A percentile compares a stretch with the other conserved stretches of the same genome.
Conservation (phyloP, 805 yeast species). For the Wickerhamiella spandovensis region DNA sequence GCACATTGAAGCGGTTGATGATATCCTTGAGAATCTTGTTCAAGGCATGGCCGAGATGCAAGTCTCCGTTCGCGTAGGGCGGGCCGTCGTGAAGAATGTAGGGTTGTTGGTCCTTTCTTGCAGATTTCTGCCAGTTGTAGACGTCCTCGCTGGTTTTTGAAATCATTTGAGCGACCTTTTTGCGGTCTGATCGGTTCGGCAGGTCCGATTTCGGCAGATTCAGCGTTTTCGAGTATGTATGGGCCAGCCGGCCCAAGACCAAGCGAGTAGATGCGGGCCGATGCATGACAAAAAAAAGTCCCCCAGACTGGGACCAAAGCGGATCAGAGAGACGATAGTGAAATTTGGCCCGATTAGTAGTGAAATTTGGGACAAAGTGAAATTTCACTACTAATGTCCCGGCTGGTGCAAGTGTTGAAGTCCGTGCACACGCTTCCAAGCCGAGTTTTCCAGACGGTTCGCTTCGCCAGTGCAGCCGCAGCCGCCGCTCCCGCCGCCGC, state of each 20-base stretch:
- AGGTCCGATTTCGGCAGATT: constrained; percentile 58
- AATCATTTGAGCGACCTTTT: constrained; percentile 30
- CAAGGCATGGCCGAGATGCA: constrained; percentile 85
- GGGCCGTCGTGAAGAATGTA: constrained; percentile 88
- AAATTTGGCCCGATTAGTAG: too few species aligned
- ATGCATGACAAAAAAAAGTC: background rate
- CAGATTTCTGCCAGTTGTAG: constrained; percentile 47
- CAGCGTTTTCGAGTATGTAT: constrained; percentile 27
- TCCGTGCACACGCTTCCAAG: background rate
- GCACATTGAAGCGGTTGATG: constrained; percentile 55
- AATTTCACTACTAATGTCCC: background rate
- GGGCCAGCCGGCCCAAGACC: background rate
- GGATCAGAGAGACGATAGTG: too few species aligned
- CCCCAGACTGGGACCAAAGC: too few species aligned
- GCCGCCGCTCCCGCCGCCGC: background rate
- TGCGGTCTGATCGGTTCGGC: constrained; percentile 44
- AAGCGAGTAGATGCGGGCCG: background rate
- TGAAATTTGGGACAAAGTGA: background rate
- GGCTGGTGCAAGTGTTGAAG: background rate
- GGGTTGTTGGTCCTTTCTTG: constrained; percentile 23
- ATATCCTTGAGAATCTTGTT: constrained; percentile 85
- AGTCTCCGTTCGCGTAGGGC: constrained; percentile 92
- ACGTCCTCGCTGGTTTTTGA: constrained; percentile 45
- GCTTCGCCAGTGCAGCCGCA: background rate
- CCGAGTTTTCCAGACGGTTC: background rate